Conservation (phyloP, 768 basidiomycete genomes). For the Hygrophorus pudorinus region DNA sequence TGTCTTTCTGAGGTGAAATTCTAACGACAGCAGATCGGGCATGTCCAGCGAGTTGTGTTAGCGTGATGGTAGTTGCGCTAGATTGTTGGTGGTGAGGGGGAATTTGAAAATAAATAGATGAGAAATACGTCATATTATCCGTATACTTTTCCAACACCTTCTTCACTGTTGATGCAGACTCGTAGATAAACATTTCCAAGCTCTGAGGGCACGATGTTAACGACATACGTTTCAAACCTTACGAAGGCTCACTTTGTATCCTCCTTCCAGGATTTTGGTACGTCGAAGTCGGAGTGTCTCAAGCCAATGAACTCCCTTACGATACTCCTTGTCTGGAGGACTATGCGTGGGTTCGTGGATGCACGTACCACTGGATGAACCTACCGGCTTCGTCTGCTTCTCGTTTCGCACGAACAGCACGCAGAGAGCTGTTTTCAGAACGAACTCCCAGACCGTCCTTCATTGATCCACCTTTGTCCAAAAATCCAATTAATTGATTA, state of each 20-base stretch:
- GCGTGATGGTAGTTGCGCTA: constrained; percentile 71
- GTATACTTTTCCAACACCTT: constrained; percentile 59
- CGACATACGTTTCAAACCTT: background rate
- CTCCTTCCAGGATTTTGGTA: constrained; percentile 74
- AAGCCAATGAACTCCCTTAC: constrained; percentile 85
- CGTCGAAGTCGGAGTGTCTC: constrained; percentile 79
- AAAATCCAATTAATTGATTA: constrained; percentile 76
- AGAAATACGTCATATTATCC: constrained; percentile 65
- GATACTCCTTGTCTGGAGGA: constrained; percentile 73
- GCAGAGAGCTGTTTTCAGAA: constrained; percentile 54
- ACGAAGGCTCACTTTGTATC: constrained; percentile 52
- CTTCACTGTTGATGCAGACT: constrained; percentile 57
- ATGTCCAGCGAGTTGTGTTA: constrained; percentile 63
- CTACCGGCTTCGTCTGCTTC: constrained; percentile 87
- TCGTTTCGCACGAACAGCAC: constrained; percentile 73
- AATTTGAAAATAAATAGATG: background rate
- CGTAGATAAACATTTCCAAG: constrained; percentile 68
- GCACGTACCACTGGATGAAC: constrained; percentile 11
- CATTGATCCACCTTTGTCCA: constrained; percentile 64
- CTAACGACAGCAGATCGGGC: constrained; percentile 49
- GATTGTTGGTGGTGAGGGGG: background rate
- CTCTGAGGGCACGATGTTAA: constrained; percentile 37
- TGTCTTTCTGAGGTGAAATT: constrained; percentile 66
- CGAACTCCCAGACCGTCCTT: constrained; percentile 53
- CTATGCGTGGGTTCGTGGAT: background rate